Conservation (phyloP, 106 monocot genomes). For the Dendrobium catenatum region DNA sequence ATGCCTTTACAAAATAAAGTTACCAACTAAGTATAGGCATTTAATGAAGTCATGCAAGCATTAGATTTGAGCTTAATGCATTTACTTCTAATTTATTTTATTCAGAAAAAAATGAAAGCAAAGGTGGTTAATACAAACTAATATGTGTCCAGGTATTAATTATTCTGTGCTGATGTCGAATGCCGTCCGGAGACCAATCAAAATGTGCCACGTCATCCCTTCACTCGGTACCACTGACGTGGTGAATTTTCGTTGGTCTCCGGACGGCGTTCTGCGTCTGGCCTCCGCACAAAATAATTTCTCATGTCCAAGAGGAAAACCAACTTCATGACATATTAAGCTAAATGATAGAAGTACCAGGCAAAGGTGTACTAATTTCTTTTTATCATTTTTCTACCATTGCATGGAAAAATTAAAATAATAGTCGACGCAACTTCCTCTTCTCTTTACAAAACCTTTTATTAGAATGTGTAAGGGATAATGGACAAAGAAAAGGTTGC, state of each 20-base stretch:
- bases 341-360: neutral
- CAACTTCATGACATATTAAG: too few species aligned
- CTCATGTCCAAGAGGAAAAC: neutral
- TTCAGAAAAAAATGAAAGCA: neutral
- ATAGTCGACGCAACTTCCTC: neutral
- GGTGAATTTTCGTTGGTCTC: too few species aligned
- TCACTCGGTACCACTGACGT: too few species aligned
- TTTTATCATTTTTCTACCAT: neutral
- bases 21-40: neutral
- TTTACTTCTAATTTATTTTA: neutral
- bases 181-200: too few species aligned
- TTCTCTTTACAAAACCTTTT: neutral
- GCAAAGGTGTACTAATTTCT: neutral
- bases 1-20: conserved; percentile 8
- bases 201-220: too few species aligned
- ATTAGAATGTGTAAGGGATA: neutral
- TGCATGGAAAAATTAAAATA: neutral
- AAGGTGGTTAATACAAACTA: neutral
- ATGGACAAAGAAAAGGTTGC: neutral
- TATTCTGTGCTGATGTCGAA: too few species aligned
- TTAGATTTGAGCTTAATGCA: neutral
- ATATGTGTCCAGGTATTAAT: neutral
- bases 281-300: too few species aligned
- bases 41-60: neutral
- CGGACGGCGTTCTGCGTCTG: too few species aligned